These are phyloP conservation scores for Coccomyxa subellipsoidea DNA, from an alignment of 163 green algal genomes.

Conservation along the genomic window DNA sequence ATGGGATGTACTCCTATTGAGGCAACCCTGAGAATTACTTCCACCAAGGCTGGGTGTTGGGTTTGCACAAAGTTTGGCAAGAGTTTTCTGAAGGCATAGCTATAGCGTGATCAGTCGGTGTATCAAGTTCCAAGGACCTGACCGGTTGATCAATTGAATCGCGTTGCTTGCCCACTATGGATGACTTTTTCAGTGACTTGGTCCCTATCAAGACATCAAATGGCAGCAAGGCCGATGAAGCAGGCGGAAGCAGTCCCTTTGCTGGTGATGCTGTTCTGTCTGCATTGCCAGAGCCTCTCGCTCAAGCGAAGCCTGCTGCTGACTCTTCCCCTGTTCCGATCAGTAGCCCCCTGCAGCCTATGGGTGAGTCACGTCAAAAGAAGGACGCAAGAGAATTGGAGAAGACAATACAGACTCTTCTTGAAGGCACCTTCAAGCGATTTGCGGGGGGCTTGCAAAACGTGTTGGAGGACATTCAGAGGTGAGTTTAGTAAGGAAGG, in stretches of 20 bases:
- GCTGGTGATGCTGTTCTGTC: neutral
- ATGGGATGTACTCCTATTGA: neutral
- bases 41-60: too few species aligned
- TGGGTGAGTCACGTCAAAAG: slow-evolving; percentile 16
- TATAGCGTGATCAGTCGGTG: too few species aligned
- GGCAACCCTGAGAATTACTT: too few species aligned
- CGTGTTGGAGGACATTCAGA: slow-evolving; percentile 36
- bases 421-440: slow-evolving; percentile 25
- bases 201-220: slow-evolving; percentile 12
- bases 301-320: neutral
- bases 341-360: neutral
- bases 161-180: neutral
- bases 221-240: neutral
- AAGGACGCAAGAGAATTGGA: slow-evolving; percentile 25
- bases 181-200: slow-evolving; percentile 34
- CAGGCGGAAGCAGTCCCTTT: neutral
- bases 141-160: too few species aligned
- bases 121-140: too few species aligned
- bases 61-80: too few species aligned
- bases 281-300: neutral
- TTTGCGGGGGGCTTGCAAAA: slow-evolving; percentile 33
- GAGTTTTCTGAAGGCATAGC: too few species aligned
- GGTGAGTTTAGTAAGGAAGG: slow-evolving; percentile 1
- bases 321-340: neutral
- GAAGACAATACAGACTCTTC: neutral